phyloP scores from a whole-genome alignment of 768 basidiomycete genomes.

The Mycena olivaceomarginata region DNA sequence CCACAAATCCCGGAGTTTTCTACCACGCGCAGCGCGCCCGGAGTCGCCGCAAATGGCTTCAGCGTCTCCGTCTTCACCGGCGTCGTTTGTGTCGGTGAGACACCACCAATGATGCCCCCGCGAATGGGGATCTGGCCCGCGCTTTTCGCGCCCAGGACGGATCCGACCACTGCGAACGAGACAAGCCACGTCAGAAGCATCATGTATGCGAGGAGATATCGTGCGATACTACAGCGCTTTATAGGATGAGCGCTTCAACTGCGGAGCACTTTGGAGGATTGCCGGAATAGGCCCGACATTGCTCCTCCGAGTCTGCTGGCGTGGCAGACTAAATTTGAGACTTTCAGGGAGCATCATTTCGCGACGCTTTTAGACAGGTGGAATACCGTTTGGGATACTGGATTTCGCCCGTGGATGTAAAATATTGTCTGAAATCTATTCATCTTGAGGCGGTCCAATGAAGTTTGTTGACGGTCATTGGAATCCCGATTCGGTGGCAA shows the following conservation, averaged over 20 bases:
- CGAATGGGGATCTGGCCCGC: neutral
- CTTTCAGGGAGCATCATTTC: constrained; percentile 10
- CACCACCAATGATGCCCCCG: neutral
- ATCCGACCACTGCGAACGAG: constrained; percentile 6
- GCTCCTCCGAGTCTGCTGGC: constrained; percentile 15
- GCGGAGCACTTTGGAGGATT: constrained; percentile 50
- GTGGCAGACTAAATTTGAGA: constrained; percentile 11
- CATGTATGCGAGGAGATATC: neutral
- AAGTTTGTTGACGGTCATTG: neutral
- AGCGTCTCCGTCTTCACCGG: neutral
- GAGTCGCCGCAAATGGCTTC: constrained; percentile 41
- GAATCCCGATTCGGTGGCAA: constrained; percentile 7
- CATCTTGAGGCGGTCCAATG: constrained; percentile 13
- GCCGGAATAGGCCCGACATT: constrained; percentile 15
- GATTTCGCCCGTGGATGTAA: constrained; percentile 6
- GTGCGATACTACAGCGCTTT: neutral
- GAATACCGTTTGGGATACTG: constrained; percentile 11
- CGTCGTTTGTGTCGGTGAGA: neutral
- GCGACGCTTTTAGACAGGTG: neutral
- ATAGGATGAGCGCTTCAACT: constrained; percentile 46
- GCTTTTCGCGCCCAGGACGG: neutral
- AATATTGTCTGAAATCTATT: neutral
- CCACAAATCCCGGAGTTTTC: constrained; percentile 36
- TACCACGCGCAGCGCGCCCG: constrained; percentile 33
- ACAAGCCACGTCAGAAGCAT: constrained; percentile 1